These are phyloP conservation scores for Yamadazyma takamatsuzukensis DNA, from an alignment of 805 yeast species.

Conservation along the genomic window DNA sequence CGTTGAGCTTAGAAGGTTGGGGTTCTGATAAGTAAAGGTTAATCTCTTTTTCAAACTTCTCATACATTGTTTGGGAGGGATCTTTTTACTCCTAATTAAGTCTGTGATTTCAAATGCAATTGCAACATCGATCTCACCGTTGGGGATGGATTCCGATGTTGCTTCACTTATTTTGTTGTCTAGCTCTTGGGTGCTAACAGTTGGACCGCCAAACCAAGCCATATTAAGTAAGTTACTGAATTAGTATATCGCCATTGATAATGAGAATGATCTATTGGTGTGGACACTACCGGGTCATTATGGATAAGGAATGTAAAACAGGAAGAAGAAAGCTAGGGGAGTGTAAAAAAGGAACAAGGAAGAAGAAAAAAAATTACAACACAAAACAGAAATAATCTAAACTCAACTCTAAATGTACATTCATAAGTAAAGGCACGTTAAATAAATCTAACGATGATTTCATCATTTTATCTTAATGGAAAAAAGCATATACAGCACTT, in stretches of 20 bases:
- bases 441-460: too few relatives aligned
- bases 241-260: too few relatives aligned
- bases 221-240: too few relatives aligned
- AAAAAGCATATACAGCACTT: conserved; percentile 33
- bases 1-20: conserved; percentile 73
- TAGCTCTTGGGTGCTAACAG: conserved; percentile 35
- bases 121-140: conserved; percentile 78
- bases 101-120: conserved; percentile 83
- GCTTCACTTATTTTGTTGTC: conserved; percentile 71
- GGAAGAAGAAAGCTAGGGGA: too few relatives aligned
- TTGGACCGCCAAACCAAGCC: conserved; percentile 51
- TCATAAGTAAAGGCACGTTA: too few relatives aligned
- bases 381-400: too few relatives aligned
- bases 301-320: too few relatives aligned
- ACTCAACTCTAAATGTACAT: too few relatives aligned
- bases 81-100: conserved; percentile 73
- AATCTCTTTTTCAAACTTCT: conserved; percentile 75
- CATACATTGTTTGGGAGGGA: conserved; percentile 80
- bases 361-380: background rate
- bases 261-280: too few relatives aligned
- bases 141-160: conserved; percentile 86
- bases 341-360: background rate
- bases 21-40: conserved; percentile 56
- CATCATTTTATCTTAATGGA: too few relatives aligned
- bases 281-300: too few relatives aligned